These are phyloP conservation scores for Scenedesmus sp. DNA, from an alignment of 163 green algal genomes.

Conservation along the genomic window DNA sequence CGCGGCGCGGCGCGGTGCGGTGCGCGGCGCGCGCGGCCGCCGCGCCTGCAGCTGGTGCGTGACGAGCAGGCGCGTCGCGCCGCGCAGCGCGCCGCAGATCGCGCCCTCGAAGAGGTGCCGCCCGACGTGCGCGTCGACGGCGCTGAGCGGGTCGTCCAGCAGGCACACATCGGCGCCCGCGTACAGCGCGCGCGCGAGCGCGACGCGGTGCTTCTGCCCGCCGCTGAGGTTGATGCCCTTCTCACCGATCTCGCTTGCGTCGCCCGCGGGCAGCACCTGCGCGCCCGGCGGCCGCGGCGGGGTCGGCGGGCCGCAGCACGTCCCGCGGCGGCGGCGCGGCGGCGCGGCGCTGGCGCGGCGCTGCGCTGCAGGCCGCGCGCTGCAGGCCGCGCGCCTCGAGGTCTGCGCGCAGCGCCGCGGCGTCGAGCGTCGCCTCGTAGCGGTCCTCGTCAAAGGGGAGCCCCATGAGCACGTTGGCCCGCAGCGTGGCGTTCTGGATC, in stretches of 20 bases:
- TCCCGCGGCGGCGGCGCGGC: background rate
- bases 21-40: too few relatives aligned
- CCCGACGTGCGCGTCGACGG: slow-evolving; percentile 96
- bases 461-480: slow-evolving; percentile 70
- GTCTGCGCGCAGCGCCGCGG: slow-evolving; percentile 60
- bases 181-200: slow-evolving; percentile 69
- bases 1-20: too few relatives aligned
- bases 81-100: slow-evolving; percentile 71
- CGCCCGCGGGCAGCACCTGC: slow-evolving; percentile 63
- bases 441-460: slow-evolving; percentile 39
- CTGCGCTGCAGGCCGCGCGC: too few relatives aligned
- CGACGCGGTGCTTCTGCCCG: slow-evolving; percentile 82
- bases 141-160: slow-evolving; percentile 96
- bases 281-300: too few relatives aligned
- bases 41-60: slow-evolving; percentile 70
- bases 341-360: background rate
- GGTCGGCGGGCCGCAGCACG: background rate
- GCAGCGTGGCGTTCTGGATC: slow-evolving; percentile 40
- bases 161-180: slow-evolving; percentile 86
- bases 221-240: slow-evolving; percentile 74
- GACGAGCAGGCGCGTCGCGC: slow-evolving; percentile 53
- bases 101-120: slow-evolving; percentile 83
- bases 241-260: slow-evolving; percentile 77
- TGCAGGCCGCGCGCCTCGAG: slow-evolving; percentile 39
- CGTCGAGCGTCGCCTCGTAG: slow-evolving; percentile 53